Conservation (phyloP, 1,284 basidiomycete species). For the Cutaneotrichosporon cyanovorans region DNA sequence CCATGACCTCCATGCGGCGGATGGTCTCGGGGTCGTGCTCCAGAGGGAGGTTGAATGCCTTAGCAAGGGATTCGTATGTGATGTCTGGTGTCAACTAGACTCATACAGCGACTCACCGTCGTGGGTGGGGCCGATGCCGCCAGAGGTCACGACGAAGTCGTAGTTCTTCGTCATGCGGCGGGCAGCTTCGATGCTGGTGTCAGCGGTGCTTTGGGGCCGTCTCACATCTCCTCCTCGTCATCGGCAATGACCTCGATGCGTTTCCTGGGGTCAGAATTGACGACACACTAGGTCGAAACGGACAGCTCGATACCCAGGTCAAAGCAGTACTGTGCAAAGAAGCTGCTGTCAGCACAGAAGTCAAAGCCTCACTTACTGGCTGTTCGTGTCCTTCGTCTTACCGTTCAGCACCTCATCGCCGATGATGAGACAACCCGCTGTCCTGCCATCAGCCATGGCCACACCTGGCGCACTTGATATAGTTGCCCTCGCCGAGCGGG, state of each 20-base stretch:
- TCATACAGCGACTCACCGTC: conserved; percentile 52
- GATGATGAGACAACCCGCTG: conserved; percentile 45
- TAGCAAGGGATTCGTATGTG: conserved; percentile 77
- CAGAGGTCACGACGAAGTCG: conserved; percentile 80
- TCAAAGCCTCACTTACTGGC: conserved; percentile 35
- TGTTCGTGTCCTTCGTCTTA: conserved; percentile 67
- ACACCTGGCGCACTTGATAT: conserved; percentile 51
- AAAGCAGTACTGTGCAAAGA: conserved; percentile 79
- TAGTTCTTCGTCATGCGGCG: conserved; percentile 70
- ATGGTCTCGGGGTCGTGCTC: conserved; percentile 73
- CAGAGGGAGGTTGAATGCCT: conserved; percentile 70
- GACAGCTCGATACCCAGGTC: conserved; percentile 78
- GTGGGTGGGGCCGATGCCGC: conserved; percentile 74
- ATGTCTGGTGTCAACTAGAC: conserved; percentile 53
- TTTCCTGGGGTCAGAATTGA: conserved; percentile 51
- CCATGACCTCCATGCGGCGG: conserved; percentile 63
- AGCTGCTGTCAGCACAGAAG: conserved; percentile 47
- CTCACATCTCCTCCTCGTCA: conserved; percentile 79
- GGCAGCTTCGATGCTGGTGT: conserved; percentile 68
- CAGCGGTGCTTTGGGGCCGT: neutral
- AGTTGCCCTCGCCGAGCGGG: conserved; percentile 59
- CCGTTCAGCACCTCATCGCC: conserved; percentile 50
- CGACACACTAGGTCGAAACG: conserved; percentile 28
- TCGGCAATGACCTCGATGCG: conserved; percentile 87
- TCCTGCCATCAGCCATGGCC: conserved; percentile 17